Percentiles rank a stretch among this genome's conserved stretches.
phyloP scores from a whole-genome alignment of 495 filamentous ascomycete genomes.

The Penicillium samsonianum region DNA sequence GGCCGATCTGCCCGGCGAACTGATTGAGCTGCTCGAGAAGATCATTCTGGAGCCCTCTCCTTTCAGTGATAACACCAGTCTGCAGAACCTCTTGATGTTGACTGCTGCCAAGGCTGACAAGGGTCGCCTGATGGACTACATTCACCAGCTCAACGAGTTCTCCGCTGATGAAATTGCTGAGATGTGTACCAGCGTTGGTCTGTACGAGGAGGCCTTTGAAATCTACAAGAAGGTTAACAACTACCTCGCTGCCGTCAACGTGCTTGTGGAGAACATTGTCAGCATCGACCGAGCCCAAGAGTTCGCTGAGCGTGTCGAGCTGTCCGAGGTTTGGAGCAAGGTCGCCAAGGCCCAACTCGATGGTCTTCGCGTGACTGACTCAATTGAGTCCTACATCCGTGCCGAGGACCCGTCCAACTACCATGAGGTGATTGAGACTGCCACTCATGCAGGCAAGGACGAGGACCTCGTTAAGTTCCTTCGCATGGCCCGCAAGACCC shows the following conservation, averaged over 20 bases:
- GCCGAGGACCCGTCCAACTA: constrained; percentile 93
- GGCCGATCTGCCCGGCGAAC: constrained; percentile 85
- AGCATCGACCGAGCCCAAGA: constrained; percentile 98
- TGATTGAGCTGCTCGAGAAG: constrained; percentile 98
- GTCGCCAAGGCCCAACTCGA: constrained; percentile 98
- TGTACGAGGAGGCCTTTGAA: constrained; percentile 97
- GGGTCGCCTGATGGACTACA: constrained; percentile 93
- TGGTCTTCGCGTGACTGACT: constrained; percentile 88
- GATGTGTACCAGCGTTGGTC: constrained; percentile 90
- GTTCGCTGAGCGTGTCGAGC: constrained; percentile 93
- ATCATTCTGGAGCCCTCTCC: constrained; percentile 96
- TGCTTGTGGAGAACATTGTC: constrained; percentile 94
- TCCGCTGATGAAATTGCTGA: constrained; percentile 88
- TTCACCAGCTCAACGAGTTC: constrained; percentile 86
- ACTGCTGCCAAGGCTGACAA: constrained; percentile 98
- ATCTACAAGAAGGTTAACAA: constrained; percentile 97
- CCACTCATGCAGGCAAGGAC: constrained; percentile 94
- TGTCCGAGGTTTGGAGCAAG: constrained; percentile 98
- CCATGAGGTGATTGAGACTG: constrained; percentile 92
- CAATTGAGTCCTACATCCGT: constrained; percentile 95
- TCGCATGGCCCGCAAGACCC: constrained; percentile 93
- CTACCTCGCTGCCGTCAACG: constrained; percentile 81
- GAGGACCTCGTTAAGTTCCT: constrained; percentile 97
- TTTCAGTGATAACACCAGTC: constrained; percentile 93
- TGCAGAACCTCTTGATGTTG: constrained; percentile 96